Base-by-base conservation (phyloP, 2,329 filamentous ascomycete genomes). In the Aspergillus sp. region DNA sequence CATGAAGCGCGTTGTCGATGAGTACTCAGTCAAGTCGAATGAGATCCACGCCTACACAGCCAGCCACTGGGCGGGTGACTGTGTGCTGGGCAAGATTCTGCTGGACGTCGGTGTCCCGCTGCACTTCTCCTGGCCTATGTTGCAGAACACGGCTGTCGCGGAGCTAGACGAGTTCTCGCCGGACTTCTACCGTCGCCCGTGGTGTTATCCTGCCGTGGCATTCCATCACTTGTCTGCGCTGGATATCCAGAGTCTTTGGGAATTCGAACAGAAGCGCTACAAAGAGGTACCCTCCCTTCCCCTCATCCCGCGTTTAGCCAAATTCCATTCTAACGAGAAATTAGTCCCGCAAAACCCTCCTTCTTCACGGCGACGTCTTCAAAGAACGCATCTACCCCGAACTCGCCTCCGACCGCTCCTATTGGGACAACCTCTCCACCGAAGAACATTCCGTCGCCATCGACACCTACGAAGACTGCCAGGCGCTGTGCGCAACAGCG, bases 181-280 rank as follows among this genome's bases (percentile, higher is more conserved):
- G 1, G 65, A 62, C 7, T 60, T 68, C 32, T 68, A 70, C 44
- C 68, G 66, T 23, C 60, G 62, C 15, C 71, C 72, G 1, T 78
- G 75, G 75, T 78, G 75, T 54, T 78, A 71, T 54, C 70, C 74
- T 25, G 71, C 72, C 4, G 68, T 73, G 3, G 67, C 73, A 2
- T 77, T 76, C 55, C 76, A 79, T 48, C 75, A 77, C 53, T 62
- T 79, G 4, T 61, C 66, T 0, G 58, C 72, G 0, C 53, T 59
- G 1, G 70, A 77, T 6, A 69, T 73, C 12, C 60, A 68, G 41
- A 60, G 64, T 3, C 64, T 79, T 35, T 73, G 68, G 61, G 64
- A 66, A 6, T 74, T 77, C 27, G 74, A 79, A 53, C 67, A 68
- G 44, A 63, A 61, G 43, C 71, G 81, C 59, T 84, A 83, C 68